Percentiles rank a stretch among this genome's conserved stretches.
These are phyloP conservation scores for Cardamine occulta DNA, from an alignment of 345 rosid genomes.

Conservation along the genomic window DNA sequence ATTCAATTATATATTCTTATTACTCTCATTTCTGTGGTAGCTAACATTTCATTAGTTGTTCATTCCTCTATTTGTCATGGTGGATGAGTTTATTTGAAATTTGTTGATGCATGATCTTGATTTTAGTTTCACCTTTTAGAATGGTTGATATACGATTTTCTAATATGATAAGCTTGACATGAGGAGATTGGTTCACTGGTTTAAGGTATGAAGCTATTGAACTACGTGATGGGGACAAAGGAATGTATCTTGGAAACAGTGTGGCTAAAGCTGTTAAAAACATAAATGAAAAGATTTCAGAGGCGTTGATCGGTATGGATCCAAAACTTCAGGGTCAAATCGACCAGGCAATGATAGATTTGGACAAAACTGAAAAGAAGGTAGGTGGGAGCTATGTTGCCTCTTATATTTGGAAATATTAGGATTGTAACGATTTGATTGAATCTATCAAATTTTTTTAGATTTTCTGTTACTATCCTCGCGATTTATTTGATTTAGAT, in stretches of 20 bases:
- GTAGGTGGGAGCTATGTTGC: conserved; percentile 41
- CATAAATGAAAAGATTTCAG: conserved; percentile 81
- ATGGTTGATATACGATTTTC: neutral
- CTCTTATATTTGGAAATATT: neutral
- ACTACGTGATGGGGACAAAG: conserved; percentile 94
- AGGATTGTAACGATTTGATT: conserved; percentile 11
- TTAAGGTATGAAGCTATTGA: conserved; percentile 93
- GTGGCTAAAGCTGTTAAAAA: conserved; percentile 92
- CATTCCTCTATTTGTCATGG: conserved; percentile 1
- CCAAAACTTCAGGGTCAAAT: conserved; percentile 87
- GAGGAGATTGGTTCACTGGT: conserved; percentile 17
- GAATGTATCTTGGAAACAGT: conserved; percentile 83
- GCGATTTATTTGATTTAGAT: neutral
- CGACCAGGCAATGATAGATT: conserved; percentile 97
- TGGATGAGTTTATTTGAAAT: conserved; percentile 1
- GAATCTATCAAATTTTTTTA: neutral
- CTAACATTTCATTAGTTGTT: neutral
- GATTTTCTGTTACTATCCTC: neutral
- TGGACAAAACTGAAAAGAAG: conserved; percentile 97
- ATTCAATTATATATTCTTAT: neutral
- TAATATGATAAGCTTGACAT: conserved; percentile 14
- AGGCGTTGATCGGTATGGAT: conserved; percentile 94
- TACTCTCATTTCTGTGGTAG: neutral
- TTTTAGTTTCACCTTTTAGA: neutral
- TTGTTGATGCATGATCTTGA: conserved; percentile 23